A percentile compares a stretch with the other conserved stretches of the same genome.
Evolutionary conservation across 2,329 filamentous ascomycete species (phyloP).

Genomic region (Leptosphaerulina australis): DNA sequence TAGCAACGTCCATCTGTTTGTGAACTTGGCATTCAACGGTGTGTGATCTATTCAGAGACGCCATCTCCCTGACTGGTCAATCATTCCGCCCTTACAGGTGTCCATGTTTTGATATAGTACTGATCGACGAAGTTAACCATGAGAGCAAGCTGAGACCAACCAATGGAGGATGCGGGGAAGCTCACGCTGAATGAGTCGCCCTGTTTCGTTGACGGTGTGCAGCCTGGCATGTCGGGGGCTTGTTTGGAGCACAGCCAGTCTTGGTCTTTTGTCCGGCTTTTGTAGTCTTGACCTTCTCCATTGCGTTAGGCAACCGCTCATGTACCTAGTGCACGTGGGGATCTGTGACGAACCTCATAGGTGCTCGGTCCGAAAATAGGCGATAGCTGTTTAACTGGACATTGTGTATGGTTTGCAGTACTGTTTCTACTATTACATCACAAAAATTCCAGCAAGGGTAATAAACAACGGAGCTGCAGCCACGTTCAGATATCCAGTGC

Average conservation of each 20-base stretch:
- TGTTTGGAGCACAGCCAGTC: conserved; percentile 16
- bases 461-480: neutral
- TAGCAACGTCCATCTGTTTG: neutral
- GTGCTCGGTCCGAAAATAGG: conserved; percentile 1
- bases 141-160: neutral
- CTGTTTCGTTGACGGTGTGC: conserved; percentile 6
- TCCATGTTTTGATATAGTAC: conserved; percentile 2
- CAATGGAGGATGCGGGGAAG: conserved; percentile 17
- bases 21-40: conserved; percentile 17
- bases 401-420: neutral
- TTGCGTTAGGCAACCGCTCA: conserved; percentile 24
- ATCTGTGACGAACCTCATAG: conserved; percentile 5
- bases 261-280: conserved; percentile 18
- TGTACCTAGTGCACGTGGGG: conserved; percentile 17
- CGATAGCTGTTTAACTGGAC: neutral
- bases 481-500: neutral
- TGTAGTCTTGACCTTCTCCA: conserved; percentile 30
- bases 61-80: conserved; percentile 8
- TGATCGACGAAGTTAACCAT: conserved; percentile 9
- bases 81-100: conserved; percentile 2
- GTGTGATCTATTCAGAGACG: conserved; percentile 12
- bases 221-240: conserved; percentile 21
- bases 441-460: neutral
- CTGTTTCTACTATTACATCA: neutral
- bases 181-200: conserved; percentile 16